These are phyloP conservation scores for Helianthus tuberosus DNA, from an alignment of 129 eudicot genomes.

Conservation along the genomic window DNA sequence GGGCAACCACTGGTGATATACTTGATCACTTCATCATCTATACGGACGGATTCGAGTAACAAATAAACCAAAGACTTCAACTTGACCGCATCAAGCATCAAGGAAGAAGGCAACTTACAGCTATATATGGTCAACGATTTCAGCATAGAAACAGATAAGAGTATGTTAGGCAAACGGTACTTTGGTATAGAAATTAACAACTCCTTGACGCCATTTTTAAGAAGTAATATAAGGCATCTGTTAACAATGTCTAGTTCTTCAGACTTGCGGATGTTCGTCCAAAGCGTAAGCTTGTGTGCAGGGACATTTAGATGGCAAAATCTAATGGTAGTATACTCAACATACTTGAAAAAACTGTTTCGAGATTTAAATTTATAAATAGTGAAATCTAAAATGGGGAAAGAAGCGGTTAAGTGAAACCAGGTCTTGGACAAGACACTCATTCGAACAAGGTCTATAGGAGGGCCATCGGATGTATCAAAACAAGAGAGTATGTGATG, in stretches of 20 bases:
- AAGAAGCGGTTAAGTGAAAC: too few relatives aligned
- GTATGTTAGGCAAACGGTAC: not conserved
- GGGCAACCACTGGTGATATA: not conserved
- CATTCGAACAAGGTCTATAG: not conserved
- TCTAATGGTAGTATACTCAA: not conserved
- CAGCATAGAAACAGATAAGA: not conserved
- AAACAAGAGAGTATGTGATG: not conserved
- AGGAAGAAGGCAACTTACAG: constrained; percentile 11
- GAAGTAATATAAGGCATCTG: not conserved
- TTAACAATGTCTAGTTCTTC: not conserved
- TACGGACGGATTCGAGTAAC: not conserved
- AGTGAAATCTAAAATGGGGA: too few relatives aligned
- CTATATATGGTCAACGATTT: not conserved
- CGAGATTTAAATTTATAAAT: too few relatives aligned
- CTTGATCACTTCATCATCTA: constrained; percentile 8
- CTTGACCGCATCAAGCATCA: not conserved
- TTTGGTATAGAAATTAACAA: not conserved
- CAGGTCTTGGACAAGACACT: constrained; percentile 6
- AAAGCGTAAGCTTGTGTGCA: not conserved
- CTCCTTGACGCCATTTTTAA: not conserved
- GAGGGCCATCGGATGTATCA: not conserved
- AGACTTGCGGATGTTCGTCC: not conserved
- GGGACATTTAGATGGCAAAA: not conserved
- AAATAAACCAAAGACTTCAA: not conserved
- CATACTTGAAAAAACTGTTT: too few relatives aligned